phyloP scores from a whole-genome alignment of 768 basidiomycete species.

The Hygrophoropsis aurantiaca region DNA sequence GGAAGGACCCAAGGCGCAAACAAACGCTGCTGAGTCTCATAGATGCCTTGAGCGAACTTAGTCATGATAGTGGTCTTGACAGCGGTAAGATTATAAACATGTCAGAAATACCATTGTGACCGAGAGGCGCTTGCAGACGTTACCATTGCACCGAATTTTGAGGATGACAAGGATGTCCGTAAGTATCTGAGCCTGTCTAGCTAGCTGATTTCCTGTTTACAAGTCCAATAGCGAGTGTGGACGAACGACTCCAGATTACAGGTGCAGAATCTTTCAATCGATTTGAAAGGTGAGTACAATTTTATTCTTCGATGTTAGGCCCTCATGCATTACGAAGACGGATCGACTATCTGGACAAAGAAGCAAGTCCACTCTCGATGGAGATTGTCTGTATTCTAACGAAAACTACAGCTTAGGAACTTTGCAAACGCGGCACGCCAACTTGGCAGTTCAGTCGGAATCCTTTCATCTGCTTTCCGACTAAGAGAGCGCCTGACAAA shows the following conservation, averaged over 20 bases:
- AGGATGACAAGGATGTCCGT: constrained; percentile 48
- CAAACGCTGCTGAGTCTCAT: constrained; percentile 48
- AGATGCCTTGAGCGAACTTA: constrained; percentile 46
- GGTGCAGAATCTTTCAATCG: constrained; percentile 49
- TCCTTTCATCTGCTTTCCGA: constrained; percentile 53
- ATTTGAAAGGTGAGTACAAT: constrained; percentile 43
- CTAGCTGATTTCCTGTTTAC: not conserved
- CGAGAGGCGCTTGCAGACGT: constrained; percentile 17
- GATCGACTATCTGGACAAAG: constrained; percentile 47
- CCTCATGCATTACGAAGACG: constrained; percentile 30
- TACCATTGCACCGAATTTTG: constrained; percentile 32
- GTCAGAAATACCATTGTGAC: constrained; percentile 2
- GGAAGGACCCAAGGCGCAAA: constrained; percentile 38
- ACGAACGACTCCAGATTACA: constrained; percentile 50
- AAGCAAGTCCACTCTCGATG: constrained; percentile 27
- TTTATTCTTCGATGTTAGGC: constrained; percentile 1
- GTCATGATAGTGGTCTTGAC: constrained; percentile 36
- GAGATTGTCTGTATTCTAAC: constrained; percentile 10
- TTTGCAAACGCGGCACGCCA: constrained; percentile 58
- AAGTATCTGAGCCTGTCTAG: constrained; percentile 16
- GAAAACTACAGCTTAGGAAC: constrained; percentile 41
- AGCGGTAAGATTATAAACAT: constrained; percentile 28
- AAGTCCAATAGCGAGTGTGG: constrained; percentile 39
- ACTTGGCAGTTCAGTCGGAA: constrained; percentile 55
- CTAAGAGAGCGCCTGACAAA: constrained; percentile 51